These are phyloP conservation scores for Artemisia tridentata DNA, from an alignment of 129 eudicot species.

Conservation along the genomic window DNA sequence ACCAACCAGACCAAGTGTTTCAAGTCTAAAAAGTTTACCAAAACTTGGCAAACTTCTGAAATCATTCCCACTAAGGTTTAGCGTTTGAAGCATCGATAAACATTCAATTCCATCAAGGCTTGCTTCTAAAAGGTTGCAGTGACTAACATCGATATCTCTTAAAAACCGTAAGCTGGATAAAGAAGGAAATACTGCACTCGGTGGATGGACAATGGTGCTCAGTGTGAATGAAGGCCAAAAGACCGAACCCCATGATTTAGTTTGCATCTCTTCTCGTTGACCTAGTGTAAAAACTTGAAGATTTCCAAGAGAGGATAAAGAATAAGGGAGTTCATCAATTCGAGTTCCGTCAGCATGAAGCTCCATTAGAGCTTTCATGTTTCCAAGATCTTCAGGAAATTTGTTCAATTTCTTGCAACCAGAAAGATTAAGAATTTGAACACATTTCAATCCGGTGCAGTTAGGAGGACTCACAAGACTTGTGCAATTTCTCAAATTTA, in stretches of 20 bases:
- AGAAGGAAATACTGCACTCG: slow-evolving; percentile 29
- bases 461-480: slow-evolving; percentile 28
- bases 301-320: slow-evolving; percentile 24
- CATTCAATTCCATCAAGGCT: slow-evolving; percentile 30
- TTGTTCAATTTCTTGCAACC: slow-evolving; percentile 30
- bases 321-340: slow-evolving; percentile 26
- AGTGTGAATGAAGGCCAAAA: slow-evolving; percentile 24
- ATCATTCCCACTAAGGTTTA: slow-evolving; percentile 36
- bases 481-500: slow-evolving; percentile 28
- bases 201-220: slow-evolving; percentile 17
- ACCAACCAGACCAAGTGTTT: slow-evolving; percentile 41
- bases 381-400: slow-evolving; percentile 28
- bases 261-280: slow-evolving; percentile 12
- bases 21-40: slow-evolving; percentile 24
- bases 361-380: slow-evolving; percentile 27
- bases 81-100: slow-evolving; percentile 29
- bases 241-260: slow-evolving; percentile 14
- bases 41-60: slow-evolving; percentile 34
- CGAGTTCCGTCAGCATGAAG: slow-evolving; percentile 33
- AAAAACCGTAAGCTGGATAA: slow-evolving; percentile 30
- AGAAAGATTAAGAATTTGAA: slow-evolving; percentile 30
- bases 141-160: slow-evolving; percentile 32
- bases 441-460: slow-evolving; percentile 21
- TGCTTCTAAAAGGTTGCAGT: slow-evolving; percentile 26
- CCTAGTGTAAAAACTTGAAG: slow-evolving; percentile 32